Conservation (phyloP, 2,329 filamentous ascomycete genomes). For the Claviceps quebecensis region DNA sequence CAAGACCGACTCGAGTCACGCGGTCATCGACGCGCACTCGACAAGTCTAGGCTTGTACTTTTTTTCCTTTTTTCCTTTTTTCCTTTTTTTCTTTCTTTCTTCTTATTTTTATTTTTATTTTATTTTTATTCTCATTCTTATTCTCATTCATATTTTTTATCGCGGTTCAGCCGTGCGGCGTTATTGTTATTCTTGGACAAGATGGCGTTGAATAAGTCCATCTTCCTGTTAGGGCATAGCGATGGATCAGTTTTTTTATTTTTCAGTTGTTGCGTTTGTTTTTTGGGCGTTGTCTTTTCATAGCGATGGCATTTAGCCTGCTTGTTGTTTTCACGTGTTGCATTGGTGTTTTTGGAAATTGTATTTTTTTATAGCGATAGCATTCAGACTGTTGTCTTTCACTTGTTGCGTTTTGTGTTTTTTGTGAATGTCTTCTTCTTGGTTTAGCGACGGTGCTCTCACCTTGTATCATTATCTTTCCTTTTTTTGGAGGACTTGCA, state of each 20-base stretch:
- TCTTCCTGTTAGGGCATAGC: background rate
- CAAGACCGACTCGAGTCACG: slow-evolving; percentile 18
- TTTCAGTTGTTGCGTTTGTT: background rate
- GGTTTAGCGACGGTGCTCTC: background rate
- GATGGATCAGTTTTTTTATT: background rate
- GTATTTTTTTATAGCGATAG: too few species aligned
- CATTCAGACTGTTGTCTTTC: too few species aligned
- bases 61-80: background rate
- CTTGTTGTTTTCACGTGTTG: too few species aligned
- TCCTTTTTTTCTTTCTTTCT: background rate
- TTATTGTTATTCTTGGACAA: background rate
- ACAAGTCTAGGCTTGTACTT: slow-evolving; percentile 2
- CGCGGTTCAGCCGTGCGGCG: background rate
- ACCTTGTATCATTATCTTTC: background rate
- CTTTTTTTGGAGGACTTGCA: background rate
- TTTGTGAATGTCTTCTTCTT: background rate
- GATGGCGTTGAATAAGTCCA: background rate
- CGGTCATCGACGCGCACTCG: slow-evolving; percentile 11
- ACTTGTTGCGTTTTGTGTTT: too few species aligned
- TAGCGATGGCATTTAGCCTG: too few species aligned
- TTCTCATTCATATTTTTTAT: background rate
- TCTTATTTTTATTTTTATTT: background rate
- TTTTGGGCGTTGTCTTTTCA: too few species aligned
- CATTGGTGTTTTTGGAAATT: too few species aligned
- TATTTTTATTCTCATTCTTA: background rate